Base-by-base conservation (phyloP, 768 basidiomycete genomes). In the Lactarius hatsudake region DNA sequence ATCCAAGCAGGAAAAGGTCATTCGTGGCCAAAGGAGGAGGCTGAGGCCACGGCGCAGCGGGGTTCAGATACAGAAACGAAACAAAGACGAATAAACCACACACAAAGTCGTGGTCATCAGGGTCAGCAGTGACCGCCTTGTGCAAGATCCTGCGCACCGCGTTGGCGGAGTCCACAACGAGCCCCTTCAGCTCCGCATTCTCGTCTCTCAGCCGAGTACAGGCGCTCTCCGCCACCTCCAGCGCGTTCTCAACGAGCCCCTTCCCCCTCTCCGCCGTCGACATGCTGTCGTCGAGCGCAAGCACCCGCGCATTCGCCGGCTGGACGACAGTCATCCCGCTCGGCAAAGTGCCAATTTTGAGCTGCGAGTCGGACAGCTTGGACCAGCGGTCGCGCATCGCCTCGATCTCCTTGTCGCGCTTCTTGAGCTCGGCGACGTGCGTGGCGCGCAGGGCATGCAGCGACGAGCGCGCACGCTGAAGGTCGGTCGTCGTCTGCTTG, bases 381-480 rank as follows among this genome's bases (percentile, higher is more conserved):
- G 81, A 78, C 90, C 90, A 93, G 69, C 85, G 86, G 59, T 94
- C 92, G 32, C 84, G 70, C 74, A 89, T 86, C 20, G 86, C 82
- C 71, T 94, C 92, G 20, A 87, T 76, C 48, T 94, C 92, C 70
- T 88, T 89, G 71, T 95, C 93, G 72, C 84, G 85, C 80, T 89
- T 90, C 82, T 88, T 93, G 40, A 92, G 74, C 74, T 94, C 93
- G 42, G 81, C 80, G 64, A 85, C 82, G 68, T 92, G 85, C 0
- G 87, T 84, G 48, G 86, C 81, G 30, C 93, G 86, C 15, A 91
- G 79, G 12, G 84, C 84, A 69, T 91, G 90, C 13, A 94, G 73
- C 0, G 86, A 76, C 1, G 85, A 83, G 55, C 88, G 84, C n/a
- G 87, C 86, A 30, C 90, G 87, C 71, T 89, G 88, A 2, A 93